phyloP scores from a whole-genome alignment of 257 asterid species.

The Catharanthus roseus region DNA sequence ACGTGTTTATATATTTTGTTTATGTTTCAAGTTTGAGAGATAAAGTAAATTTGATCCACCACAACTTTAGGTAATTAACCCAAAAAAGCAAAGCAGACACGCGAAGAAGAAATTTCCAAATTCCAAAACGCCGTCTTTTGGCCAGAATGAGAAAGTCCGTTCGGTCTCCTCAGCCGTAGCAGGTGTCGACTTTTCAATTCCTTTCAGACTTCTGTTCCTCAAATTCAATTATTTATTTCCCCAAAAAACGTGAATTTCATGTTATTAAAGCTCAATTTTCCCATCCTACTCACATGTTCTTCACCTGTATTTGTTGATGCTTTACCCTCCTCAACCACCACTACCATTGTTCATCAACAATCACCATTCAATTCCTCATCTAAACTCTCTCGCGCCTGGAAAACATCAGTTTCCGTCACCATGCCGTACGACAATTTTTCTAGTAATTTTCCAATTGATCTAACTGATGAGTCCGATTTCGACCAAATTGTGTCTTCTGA shows the following conservation, averaged over 20 bases:
- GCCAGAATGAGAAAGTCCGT: too few relatives aligned
- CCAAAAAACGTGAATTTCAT: constrained; percentile 1
- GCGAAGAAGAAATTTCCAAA: not conserved
- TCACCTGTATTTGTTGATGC: not conserved
- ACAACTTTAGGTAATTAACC: too few relatives aligned
- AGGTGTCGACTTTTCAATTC: not conserved
- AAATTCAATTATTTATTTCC: not conserved
- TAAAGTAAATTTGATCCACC: too few relatives aligned
- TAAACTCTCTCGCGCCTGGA: not conserved
- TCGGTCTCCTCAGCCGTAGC: not conserved
- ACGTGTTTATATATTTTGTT: too few relatives aligned
- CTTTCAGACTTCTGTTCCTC: too few relatives aligned
- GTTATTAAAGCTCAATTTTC: not conserved
- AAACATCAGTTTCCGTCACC: not conserved
- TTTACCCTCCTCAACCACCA: not conserved
- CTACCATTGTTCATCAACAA: not conserved
- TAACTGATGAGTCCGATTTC: constrained; percentile 58
- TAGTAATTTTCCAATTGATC: constrained; percentile 34
- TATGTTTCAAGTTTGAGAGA: too few relatives aligned
- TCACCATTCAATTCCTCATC: not conserved
- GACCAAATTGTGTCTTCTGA: constrained; percentile 68
- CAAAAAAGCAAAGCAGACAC: too few relatives aligned
- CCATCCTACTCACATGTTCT: not conserved
- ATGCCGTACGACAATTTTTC: constrained; percentile 23
- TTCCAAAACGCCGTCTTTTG: too few relatives aligned